phyloP scores from a whole-genome alignment of 148 eudicot genomes.

The Cornus suecica region DNA sequence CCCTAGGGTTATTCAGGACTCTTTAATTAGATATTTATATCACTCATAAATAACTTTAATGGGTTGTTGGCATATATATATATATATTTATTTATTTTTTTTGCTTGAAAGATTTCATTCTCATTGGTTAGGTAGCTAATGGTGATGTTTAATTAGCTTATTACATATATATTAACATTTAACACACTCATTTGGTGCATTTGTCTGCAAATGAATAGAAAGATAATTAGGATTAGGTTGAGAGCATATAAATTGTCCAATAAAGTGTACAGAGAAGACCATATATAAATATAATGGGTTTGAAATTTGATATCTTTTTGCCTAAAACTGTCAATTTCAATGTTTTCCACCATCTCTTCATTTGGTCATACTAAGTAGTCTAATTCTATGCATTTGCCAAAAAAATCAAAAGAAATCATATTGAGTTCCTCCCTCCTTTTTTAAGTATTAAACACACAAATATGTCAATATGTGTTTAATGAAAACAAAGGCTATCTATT shows the following conservation, averaged over 20 bases:
- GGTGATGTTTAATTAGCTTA: not conserved
- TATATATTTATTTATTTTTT: too few relatives aligned
- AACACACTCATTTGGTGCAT: conserved; percentile 15
- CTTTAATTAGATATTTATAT: not conserved
- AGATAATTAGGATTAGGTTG: conserved; percentile 9
- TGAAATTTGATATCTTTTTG: not conserved
- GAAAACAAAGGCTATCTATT: too few relatives aligned
- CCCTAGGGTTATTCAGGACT: not conserved
- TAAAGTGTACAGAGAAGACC: not conserved
- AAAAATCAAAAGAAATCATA: too few relatives aligned
- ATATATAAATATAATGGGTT: not conserved
- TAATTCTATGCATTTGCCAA: not conserved
- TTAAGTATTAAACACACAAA: too few relatives aligned
- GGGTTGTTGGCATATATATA: conserved; percentile 5
- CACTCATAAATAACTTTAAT: not conserved
- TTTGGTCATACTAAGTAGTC: too few relatives aligned
- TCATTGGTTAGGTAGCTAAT: conserved; percentile 10
- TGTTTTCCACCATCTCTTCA: conserved; percentile 3
- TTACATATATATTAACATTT: too few relatives aligned
- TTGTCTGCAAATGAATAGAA: conserved; percentile 16
- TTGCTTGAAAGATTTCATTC: not conserved
- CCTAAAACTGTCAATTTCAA: not conserved
- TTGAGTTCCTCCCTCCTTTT: too few relatives aligned
- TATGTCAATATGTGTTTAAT: too few relatives aligned
- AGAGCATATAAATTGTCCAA: conserved; percentile 9